phyloP scores from a whole-genome alignment of 371 early-diverging fungal species.

The Dipsacomyces acuminosporus region DNA sequence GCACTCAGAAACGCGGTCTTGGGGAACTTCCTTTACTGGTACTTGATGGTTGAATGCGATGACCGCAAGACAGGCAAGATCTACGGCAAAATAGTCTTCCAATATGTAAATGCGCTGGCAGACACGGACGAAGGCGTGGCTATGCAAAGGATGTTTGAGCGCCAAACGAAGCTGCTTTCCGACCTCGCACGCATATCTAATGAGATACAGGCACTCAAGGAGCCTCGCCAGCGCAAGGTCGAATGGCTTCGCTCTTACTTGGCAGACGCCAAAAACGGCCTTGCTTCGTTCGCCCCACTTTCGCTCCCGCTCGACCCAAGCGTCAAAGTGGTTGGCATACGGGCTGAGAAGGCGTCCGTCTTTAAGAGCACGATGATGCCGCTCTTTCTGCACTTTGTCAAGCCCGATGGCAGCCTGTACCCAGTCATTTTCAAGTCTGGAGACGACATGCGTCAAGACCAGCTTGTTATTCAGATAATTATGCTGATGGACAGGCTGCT shows the following conservation, averaged over 20 bases:
- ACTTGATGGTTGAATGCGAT: conserved; percentile 87
- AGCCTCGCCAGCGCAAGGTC: conserved; percentile 79
- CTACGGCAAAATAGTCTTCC: conserved; percentile 80
- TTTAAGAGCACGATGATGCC: conserved; percentile 91
- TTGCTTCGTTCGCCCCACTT: conserved; percentile 64
- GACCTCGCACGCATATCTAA: conserved; percentile 65
- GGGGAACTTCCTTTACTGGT: conserved; percentile 93
- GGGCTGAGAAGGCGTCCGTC: conserved; percentile 78
- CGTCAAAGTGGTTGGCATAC: conserved; percentile 76
- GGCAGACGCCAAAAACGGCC: conserved; percentile 73
- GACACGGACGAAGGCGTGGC: conserved; percentile 47
- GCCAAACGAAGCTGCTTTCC: conserved; percentile 82
- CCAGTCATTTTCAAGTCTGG: conserved; percentile 93
- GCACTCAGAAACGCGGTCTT: conserved; percentile 71
- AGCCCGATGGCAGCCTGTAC: conserved; percentile 72
- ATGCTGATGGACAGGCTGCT: conserved; percentile 91
- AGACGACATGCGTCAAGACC: conserved; percentile 97
- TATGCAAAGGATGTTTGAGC: conserved; percentile 60
- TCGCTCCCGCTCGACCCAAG: conserved; percentile 85
- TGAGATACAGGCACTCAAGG: conserved; percentile 69
- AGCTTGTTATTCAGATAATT: conserved; percentile 93
- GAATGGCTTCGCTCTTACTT: conserved; percentile 70
- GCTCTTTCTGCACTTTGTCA: conserved; percentile 73
- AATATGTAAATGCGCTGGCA: conserved; percentile 68
- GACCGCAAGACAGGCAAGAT: conserved; percentile 66